phyloP scores from a whole-genome alignment of 2,329 filamentous ascomycete species.

The Pseudogymnoascus pannorum region DNA sequence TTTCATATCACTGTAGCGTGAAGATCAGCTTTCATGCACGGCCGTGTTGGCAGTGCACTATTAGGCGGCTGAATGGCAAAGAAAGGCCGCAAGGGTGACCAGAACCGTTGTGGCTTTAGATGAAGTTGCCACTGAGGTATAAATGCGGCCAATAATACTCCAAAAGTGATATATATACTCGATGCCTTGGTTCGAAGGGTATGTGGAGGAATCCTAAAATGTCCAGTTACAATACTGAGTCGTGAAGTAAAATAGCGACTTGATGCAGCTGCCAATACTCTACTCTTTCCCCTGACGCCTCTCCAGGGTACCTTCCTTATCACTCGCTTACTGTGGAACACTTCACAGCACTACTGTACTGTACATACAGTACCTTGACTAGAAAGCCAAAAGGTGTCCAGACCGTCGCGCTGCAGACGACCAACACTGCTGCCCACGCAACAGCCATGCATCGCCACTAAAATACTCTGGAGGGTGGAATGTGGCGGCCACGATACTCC shows the following conservation, averaged over 20 bases:
- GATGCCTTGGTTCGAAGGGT: background rate
- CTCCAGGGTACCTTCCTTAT: background rate
- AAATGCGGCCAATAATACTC: background rate
- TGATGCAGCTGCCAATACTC: background rate
- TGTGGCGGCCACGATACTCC: background rate
- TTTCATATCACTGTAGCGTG: constrained; percentile 2
- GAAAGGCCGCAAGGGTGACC: background rate
- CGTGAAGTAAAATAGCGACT: background rate
- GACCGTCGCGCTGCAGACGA: constrained; percentile 1
- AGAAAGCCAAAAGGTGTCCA: background rate
- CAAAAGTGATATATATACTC: background rate
- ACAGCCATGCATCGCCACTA: background rate
- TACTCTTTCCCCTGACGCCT: background rate
- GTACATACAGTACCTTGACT: background rate
- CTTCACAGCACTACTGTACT: background rate
- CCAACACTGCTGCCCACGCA: background rate
- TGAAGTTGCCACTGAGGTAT: background rate
- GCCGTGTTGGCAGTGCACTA: background rate
- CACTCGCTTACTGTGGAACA: background rate
- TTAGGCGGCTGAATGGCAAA: background rate
- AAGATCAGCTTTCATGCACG: background rate
- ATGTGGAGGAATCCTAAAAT: background rate
- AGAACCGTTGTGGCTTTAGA: background rate
- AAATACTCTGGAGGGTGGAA: background rate
- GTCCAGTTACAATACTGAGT: background rate